phyloP scores from a whole-genome alignment of 331 rosid genomes.

The Prunus yedoensis region DNA sequence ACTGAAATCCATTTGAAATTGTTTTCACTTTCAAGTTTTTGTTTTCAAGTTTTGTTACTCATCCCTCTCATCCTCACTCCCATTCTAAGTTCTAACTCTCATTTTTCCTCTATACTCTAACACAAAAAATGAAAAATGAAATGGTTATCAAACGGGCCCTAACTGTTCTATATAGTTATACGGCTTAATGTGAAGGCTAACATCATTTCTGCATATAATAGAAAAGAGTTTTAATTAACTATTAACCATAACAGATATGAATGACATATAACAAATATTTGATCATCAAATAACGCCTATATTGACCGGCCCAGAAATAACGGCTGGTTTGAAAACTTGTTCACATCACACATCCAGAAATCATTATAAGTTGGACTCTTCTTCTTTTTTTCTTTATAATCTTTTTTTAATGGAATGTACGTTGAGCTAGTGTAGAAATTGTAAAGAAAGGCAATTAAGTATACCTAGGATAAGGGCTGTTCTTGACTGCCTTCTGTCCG shows the following conservation, averaged over 20 bases:
- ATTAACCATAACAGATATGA: background rate
- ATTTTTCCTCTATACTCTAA: no score
- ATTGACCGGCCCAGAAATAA: background rate
- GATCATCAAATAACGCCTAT: background rate
- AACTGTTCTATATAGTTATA: background rate
- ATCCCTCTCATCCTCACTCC: no score
- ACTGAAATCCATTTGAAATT: no score
- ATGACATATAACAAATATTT: background rate
- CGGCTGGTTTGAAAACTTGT: background rate
- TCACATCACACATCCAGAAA: background rate
- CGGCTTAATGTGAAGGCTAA: background rate
- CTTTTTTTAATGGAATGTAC: background rate
- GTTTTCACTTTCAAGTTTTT: no score
- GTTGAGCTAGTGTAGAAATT: background rate
- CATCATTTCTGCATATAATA: background rate
- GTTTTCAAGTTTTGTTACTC: no score
- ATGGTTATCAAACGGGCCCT: no score
- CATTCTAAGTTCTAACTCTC: no score
- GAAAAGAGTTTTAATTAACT: background rate
- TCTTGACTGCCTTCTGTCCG: constrained; percentile 98
- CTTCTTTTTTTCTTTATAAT: background rate
- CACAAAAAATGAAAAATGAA: no score
- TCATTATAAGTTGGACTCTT: background rate
- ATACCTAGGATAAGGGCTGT: constrained; percentile 96
- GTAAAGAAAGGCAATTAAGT: no score